A percentile compares a stretch with the other conserved stretches of the same genome.
Evolutionary conservation across 306 rosid genomes (phyloP).

Genomic region (Bauhinia variegata): DNA sequence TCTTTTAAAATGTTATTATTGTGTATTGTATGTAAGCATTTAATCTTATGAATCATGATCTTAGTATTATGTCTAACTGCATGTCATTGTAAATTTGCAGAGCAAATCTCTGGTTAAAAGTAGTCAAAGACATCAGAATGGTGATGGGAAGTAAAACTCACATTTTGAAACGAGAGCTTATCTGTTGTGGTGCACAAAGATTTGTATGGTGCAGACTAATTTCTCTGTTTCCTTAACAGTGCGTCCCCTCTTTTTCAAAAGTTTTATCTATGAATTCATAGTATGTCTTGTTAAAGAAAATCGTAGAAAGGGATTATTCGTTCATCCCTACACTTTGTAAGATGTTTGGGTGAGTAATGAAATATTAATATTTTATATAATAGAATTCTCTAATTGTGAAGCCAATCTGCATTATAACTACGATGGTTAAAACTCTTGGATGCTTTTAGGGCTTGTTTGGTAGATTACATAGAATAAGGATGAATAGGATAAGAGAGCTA

Average conservation of each 20-base stretch:
- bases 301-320: slow-evolving; percentile 27
- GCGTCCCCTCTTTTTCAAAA: slow-evolving; percentile 60
- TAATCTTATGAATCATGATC: neutral
- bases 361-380: slow-evolving; percentile 24
- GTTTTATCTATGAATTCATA: slow-evolving; percentile 47
- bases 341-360: no score
- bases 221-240: slow-evolving; percentile 36
- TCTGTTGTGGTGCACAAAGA: slow-evolving; percentile 12
- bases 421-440: no score
- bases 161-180: slow-evolving; percentile 7
- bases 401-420: slow-evolving; percentile 53
- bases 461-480: no score
- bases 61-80: neutral
- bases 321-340: no score
- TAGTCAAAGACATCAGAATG: slow-evolving; percentile 9
- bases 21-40: neutral
- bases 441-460: no score
- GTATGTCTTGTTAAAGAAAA: slow-evolving; percentile 55
- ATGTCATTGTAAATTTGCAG: slow-evolving; percentile 29
- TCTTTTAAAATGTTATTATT: no score
- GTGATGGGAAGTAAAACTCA: slow-evolving; percentile 16
- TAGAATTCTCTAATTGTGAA: slow-evolving; percentile 51
- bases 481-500: no score
- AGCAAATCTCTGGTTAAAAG: neutral
- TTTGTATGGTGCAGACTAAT: slow-evolving; percentile 18